Base-by-base conservation (phyloP, 306 rosid species). In the Cyamopsis tetragonoloba region DNA sequence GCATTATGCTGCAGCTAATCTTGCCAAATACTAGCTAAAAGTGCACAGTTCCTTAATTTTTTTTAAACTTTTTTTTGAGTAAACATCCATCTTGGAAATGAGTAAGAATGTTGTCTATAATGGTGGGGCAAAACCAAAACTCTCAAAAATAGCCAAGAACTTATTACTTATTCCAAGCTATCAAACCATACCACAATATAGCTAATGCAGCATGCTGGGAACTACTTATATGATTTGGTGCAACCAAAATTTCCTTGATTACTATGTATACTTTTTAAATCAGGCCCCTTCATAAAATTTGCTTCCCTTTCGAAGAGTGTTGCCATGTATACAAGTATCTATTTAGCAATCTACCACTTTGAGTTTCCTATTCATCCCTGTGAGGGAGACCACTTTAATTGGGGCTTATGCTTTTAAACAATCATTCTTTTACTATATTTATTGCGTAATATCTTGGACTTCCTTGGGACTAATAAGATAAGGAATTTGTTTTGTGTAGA, bases 401-500 rank as follows among this genome's bases (percentile, higher is more conserved):
- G 12, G 38, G 27, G 9, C 18, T 20, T 31, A 19, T 27, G 57
- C 66, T 46, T 62, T 13, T 54, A 38, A 53, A 32, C 19, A 28
- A 66, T 44, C 58, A 54, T 42, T 30, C 41, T 34, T 35, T 51
- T 15, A 30, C 17, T 39, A 20, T 68, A 28, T 24, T 69, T 30
- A 7, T 41, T 19, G 8, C 15, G 13, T 57, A 32, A 13, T 54
- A 3, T 26, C 42, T 28, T 23, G 48, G 60, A 73, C 64, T 54
- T 42, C 46, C 23, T 73, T 39, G 6, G 6, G 4, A 51, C 56
- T 72, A 67, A 75, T n/a, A 61, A 54, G 44, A 27, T 49, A 22
- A 51, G 18, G 13, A 26, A 35, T 58, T 42, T 48, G 24, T 37
- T 68, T 48, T 82, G 67, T 75, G 68, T 71, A 95, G 99, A 85